phyloP scores from a whole-genome alignment of 1,284 basidiomycete species.

The Malassezia arunalokei region DNA sequence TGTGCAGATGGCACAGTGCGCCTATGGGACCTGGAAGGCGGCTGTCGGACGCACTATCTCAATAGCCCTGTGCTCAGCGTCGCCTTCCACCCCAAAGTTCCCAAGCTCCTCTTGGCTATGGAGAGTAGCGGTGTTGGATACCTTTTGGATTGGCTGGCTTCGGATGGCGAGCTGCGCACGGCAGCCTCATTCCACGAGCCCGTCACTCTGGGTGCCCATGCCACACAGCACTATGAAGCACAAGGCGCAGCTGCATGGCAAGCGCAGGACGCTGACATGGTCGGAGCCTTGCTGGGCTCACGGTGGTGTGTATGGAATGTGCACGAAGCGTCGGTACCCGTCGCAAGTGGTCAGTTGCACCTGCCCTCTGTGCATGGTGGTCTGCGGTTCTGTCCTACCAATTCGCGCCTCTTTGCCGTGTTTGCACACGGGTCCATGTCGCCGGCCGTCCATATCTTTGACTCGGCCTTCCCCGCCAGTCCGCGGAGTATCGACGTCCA shows the following conservation, averaged over 20 bases:
- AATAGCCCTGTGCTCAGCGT: conserved; percentile 5
- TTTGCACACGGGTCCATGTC: neutral
- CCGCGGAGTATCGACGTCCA: conserved; percentile 7
- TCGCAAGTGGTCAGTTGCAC: neutral
- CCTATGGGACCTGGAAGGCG: conserved; percentile 12
- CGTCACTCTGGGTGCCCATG: neutral
- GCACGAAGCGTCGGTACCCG: neutral
- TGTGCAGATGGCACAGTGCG: conserved; percentile 1
- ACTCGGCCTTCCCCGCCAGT: conserved; percentile 9
- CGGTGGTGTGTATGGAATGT: conserved; percentile 15
- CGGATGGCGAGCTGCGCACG: conserved; percentile 4
- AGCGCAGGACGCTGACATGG: conserved; percentile 7
- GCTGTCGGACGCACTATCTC: neutral
- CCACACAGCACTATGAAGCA: neutral
- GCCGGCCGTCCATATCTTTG: conserved; percentile 8
- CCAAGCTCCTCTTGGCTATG: conserved; percentile 11
- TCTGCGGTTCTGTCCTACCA: conserved; percentile 9
- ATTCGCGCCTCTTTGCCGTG: conserved; percentile 10
- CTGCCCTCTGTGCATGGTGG: neutral
- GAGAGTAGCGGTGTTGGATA: conserved; percentile 12
- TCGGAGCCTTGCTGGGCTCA: conserved; percentile 11
- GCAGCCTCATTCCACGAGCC: conserved; percentile 6
- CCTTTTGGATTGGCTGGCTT: conserved; percentile 13
- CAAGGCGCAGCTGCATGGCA: conserved; percentile 14
- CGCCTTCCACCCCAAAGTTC: conserved; percentile 6